phyloP scores from a whole-genome alignment of 306 rosid species.

The Luffa acutangula region DNA sequence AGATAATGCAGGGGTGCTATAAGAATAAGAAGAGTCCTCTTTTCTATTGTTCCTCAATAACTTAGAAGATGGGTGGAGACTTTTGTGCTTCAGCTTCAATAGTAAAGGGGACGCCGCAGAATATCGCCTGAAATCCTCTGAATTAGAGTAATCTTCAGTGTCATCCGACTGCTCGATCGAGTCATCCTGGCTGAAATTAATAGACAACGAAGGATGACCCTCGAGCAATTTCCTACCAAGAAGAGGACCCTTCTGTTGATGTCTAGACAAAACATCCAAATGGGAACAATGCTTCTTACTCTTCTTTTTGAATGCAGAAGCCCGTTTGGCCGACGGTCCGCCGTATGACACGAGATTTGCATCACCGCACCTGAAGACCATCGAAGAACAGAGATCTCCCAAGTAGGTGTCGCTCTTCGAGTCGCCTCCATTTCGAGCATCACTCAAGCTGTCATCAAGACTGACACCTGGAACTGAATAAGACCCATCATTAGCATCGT shows the following conservation, averaged over 20 bases:
- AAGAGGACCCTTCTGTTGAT: conserved; percentile 28
- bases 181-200: conserved; percentile 31
- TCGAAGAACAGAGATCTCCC: conserved; percentile 38
- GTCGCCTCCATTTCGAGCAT: conserved; percentile 50
- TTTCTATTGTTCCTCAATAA: conserved; percentile 31
- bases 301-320: conserved; percentile 27
- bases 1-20: conserved; percentile 92
- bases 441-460: conserved; percentile 56
- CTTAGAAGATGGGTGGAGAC: conserved; percentile 47
- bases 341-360: conserved; percentile 35
- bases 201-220: conserved; percentile 27
- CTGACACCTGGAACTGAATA: conserved; percentile 42
- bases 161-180: conserved; percentile 65
- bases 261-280: conserved; percentile 36
- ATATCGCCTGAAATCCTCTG: conserved; percentile 44
- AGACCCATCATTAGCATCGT: conserved; percentile 23
- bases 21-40: conserved; percentile 82
- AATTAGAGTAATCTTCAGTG: conserved; percentile 51
- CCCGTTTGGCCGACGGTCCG: conserved; percentile 21
- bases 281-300: conserved; percentile 34
- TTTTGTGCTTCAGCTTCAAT: conserved; percentile 45
- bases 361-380: conserved; percentile 32
- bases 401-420: conserved; percentile 45
- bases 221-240: conserved; percentile 33
- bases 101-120: conserved; percentile 64